Conservation (phyloP, 306 rosid genomes). For the Prunus armeniaca region DNA sequence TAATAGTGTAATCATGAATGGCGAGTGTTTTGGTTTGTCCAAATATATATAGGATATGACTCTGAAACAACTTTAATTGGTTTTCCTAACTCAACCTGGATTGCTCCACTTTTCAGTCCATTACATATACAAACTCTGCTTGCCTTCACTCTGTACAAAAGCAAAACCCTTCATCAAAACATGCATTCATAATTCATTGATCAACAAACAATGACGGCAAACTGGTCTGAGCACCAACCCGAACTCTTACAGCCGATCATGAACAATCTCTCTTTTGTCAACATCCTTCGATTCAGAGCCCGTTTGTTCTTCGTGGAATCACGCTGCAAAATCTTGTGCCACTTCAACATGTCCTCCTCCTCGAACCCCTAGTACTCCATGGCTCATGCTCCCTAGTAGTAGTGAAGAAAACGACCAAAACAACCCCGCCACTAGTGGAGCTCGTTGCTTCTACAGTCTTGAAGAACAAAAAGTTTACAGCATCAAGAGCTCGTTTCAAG, state of each 20-base stretch:
- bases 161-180: not conserved
- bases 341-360: not conserved
- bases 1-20: not conserved
- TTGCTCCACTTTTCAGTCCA: not conserved
- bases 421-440: not conserved
- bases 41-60: too few species aligned
- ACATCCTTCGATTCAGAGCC: not conserved
- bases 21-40: too few species aligned
- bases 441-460: slow-evolving; percentile 3
- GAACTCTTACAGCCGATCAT: not conserved
- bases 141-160: too few species aligned
- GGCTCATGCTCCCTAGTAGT: slow-evolving; percentile 7
- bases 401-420: not conserved
- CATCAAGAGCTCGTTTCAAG: not conserved
- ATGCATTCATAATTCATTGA: too few species aligned
- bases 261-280: not conserved
- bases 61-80: too few species aligned
- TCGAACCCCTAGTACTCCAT: not conserved
- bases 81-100: too few species aligned
- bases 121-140: too few species aligned
- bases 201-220: not conserved
- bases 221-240: not conserved
- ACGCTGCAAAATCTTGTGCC: not conserved
- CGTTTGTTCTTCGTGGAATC: not conserved
- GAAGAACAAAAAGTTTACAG: not conserved